phyloP scores from a whole-genome alignment of 495 filamentous ascomycete species.

The Neurospora sp. region DNA sequence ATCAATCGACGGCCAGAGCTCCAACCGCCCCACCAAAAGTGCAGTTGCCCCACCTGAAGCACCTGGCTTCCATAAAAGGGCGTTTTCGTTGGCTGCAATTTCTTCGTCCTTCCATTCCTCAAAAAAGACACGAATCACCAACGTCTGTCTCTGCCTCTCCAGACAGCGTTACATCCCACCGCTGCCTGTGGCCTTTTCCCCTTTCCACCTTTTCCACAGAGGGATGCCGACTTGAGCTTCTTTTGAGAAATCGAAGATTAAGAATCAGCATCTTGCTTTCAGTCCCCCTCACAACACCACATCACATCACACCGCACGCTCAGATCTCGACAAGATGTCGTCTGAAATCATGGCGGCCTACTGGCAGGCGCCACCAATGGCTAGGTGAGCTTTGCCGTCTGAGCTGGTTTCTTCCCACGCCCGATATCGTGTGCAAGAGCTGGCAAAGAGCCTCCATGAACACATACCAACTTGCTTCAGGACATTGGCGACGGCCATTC shows the following conservation, averaged over 20 bases:
- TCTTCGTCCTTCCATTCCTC: slow-evolving; percentile 12
- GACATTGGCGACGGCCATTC: slow-evolving; percentile 59
- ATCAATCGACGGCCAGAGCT: neutral
- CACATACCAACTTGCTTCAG: slow-evolving; percentile 30
- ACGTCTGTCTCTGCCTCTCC: slow-evolving; percentile 1
- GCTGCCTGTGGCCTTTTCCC: slow-evolving; percentile 3
- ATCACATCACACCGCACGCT: neutral
- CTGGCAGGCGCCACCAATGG: slow-evolving; percentile 60
- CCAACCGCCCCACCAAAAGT: neutral
- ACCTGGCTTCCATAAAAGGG: neutral
- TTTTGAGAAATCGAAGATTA: slow-evolving; percentile 7
- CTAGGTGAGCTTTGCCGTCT: slow-evolving; percentile 42
- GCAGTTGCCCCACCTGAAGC: neutral
- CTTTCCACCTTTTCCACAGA: slow-evolving; percentile 4
- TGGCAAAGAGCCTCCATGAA: neutral
- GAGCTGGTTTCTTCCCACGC: neutral
- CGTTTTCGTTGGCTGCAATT: slow-evolving; percentile 7
- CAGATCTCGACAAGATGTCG: slow-evolving; percentile 9
- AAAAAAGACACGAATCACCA: slow-evolving; percentile 30
- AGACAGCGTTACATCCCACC: slow-evolving; percentile 8
- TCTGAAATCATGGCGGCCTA: slow-evolving; percentile 50
- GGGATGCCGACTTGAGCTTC: slow-evolving; percentile 16
- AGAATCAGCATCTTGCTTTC: slow-evolving; percentile 2
- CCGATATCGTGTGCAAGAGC: neutral
- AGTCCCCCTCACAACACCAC: slow-evolving; percentile 1